Base-by-base conservation (phyloP, 1,284 basidiomycete species). In the Sparassis latifolia region DNA sequence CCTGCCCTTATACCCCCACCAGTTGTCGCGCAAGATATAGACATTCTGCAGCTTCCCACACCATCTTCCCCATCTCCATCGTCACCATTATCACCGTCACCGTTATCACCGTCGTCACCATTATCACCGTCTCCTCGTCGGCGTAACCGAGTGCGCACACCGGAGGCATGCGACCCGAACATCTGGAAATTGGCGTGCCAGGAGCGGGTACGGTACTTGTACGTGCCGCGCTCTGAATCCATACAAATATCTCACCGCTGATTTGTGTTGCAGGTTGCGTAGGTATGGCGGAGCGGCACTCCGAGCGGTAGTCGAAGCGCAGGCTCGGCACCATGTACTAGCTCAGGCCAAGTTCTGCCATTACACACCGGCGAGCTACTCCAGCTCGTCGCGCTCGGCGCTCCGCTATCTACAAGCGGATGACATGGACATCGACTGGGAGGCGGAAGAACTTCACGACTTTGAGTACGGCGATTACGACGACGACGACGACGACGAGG, bases 111-210 rank as follows among this genome's bases (percentile, higher is more conserved):
- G 20, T 20, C 20, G 20, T 20, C 20, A 20, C 20, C 20, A 20
- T 20, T 20, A 20, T 20, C 41, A 9, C 27, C 12, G 27, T 2
- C 2, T 10, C 46, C 9, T 6, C 10, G 12, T 35, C 7, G 39
- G 35, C 46, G 27, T 38, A n/a, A 30, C 12, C 39, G 47, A 31
- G 20, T 32, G 5, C 47, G 39, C 20, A 31, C 20, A 27, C n/a
- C 48, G 10, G 48, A 49, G 28, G 31, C 41, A 12, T 28, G 41
- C 41, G 48, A 49, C 28, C 3, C 31, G 5, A 44, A 44, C 48
- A 29, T 49, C 12, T 49, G 48, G 48, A 49, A 49, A 29, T 5
- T 49, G n/a, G 48, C 48, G 4, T 44, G 41, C 33, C 41, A 49
- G n/a, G 48, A 49, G 42, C 48, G 48, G 41, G 42, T 49, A 4